These are phyloP conservation scores for Cutaneotrichosporon sp. DNA, from an alignment of 1,284 basidiomycete genomes.

Conservation along the genomic window DNA sequence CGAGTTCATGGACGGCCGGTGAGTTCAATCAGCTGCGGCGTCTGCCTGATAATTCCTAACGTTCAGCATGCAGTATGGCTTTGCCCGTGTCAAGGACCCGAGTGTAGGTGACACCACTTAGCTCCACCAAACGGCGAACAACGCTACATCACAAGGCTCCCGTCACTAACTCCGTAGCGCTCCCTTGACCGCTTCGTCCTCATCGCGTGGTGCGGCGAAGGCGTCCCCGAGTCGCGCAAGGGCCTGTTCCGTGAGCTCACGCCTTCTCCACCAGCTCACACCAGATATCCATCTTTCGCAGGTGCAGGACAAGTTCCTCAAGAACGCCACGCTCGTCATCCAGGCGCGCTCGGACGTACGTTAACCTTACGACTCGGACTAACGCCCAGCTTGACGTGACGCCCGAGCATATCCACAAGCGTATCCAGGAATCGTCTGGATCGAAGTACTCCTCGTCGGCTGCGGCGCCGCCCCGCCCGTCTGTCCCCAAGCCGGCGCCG, in stretches of 20 bases:
- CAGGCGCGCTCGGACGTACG: conserved; percentile 81
- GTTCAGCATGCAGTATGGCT: conserved; percentile 85
- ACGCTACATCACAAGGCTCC: too few species aligned
- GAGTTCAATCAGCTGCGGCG: conserved; percentile 30
- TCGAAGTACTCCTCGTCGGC: conserved; percentile 62
- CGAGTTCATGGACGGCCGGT: conserved; percentile 91
- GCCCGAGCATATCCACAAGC: conserved; percentile 72
- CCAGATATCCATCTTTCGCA: conserved; percentile 41
- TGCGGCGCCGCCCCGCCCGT: conserved; percentile 22
- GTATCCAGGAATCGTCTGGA: conserved; percentile 86
- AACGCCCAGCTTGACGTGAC: conserved; percentile 71
- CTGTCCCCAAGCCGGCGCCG: conserved; percentile 22
- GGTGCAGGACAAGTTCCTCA: conserved; percentile 69
- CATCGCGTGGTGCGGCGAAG: conserved; percentile 89
- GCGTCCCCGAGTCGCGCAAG: conserved; percentile 87
- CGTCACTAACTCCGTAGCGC: conserved; percentile 54
- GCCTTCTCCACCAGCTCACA: neutral
- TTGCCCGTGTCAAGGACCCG: conserved; percentile 79
- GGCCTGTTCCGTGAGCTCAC: conserved; percentile 68
- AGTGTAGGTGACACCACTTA: conserved; percentile 56
- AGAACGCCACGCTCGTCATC: conserved; percentile 82
- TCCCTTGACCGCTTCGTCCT: conserved; percentile 89
- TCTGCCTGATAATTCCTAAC: neutral
- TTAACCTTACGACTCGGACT: too few species aligned
- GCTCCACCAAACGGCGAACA: too few species aligned